A percentile compares a stretch with the other conserved stretches of the same genome.
Conservation (phyloP, 768 basidiomycete species). For the Termitomyces sp. region DNA sequence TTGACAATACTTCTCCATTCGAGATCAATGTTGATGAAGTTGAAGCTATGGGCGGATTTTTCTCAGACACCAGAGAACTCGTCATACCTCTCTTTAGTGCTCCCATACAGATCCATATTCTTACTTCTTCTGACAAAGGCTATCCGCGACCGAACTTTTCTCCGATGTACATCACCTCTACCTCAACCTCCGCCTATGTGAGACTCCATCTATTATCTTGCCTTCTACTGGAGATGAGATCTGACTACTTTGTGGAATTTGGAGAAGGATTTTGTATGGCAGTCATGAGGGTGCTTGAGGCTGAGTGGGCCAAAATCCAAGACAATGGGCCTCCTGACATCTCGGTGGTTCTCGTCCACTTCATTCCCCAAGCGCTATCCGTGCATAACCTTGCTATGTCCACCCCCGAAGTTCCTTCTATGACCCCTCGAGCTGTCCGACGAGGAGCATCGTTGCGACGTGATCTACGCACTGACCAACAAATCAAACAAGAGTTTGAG, state of each 20-base stretch:
- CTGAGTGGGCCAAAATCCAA: conserved; percentile 63
- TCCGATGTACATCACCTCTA: conserved; percentile 74
- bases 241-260: conserved; percentile 52
- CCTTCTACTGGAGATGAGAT: conserved; percentile 55
- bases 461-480: conserved; percentile 44
- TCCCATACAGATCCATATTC: conserved; percentile 63
- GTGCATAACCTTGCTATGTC: conserved; percentile 3
- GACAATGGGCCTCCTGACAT: conserved; percentile 76
- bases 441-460: conserved; percentile 20
- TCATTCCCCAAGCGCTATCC: conserved; percentile 38
- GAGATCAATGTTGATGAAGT: conserved; percentile 42
- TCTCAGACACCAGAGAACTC: conserved; percentile 42
- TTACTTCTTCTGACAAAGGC: conserved; percentile 46
- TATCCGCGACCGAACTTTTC: conserved; percentile 48
- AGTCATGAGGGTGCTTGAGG: conserved; percentile 66
- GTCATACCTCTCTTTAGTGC: conserved; percentile 64
- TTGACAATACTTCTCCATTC: conserved; percentile 22
- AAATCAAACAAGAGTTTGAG: conserved; percentile 55
- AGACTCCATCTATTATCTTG: conserved; percentile 76
- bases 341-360: conserved; percentile 58
- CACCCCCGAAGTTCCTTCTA: neutral
- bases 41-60: conserved; percentile 54
- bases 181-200: conserved; percentile 71
- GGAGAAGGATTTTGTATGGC: conserved; percentile 75
- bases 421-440: conserved; percentile 5